Percentiles rank a stretch among this genome's conserved stretches.
Evolutionary conservation across 192 early-diverging fungal species (phyloP).

Genomic region (Dispira parvispora): DNA sequence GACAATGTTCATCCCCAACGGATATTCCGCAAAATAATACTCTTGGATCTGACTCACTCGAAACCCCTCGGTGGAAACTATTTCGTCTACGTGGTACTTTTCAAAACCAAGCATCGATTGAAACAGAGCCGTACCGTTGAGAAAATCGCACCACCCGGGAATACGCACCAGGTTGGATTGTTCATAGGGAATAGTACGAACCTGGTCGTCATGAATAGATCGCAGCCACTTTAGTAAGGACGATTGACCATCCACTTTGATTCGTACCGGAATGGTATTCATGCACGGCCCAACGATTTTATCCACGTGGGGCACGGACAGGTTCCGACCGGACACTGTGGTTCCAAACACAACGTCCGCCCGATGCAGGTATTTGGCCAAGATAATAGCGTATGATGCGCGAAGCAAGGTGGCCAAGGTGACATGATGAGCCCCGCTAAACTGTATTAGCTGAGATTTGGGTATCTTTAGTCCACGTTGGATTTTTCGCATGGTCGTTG

Average conservation of each 20-base stretch:
- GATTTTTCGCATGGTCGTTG: too few species aligned
- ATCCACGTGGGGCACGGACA: neutral
- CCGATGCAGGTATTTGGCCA: neutral
- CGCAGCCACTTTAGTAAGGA: neutral
- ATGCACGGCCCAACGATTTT: neutral
- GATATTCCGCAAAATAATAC: too few species aligned
- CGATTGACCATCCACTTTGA: neutral
- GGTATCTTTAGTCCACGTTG: too few species aligned
- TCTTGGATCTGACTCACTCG: too few species aligned
- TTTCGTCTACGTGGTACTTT: constrained; percentile 9
- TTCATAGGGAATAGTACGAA: neutral
- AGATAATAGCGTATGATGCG: neutral
- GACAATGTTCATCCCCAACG: too few species aligned
- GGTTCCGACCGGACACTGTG: constrained; percentile 1
- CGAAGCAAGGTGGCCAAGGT: neutral
- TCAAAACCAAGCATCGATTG: neutral
- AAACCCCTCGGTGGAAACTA: too few species aligned
- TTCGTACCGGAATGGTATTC: neutral
- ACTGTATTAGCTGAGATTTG: too few species aligned
- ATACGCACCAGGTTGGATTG: neutral
- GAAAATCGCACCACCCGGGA: neutral
- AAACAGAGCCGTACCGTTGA: neutral
- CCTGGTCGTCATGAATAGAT: neutral
- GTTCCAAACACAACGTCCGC: neutral
- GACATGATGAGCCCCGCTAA: neutral